Percentiles rank a stretch among this genome's conserved stretches.
Conservation (phyloP, 2,329 filamentous ascomycete species). For the Aulographum hederae region DNA sequence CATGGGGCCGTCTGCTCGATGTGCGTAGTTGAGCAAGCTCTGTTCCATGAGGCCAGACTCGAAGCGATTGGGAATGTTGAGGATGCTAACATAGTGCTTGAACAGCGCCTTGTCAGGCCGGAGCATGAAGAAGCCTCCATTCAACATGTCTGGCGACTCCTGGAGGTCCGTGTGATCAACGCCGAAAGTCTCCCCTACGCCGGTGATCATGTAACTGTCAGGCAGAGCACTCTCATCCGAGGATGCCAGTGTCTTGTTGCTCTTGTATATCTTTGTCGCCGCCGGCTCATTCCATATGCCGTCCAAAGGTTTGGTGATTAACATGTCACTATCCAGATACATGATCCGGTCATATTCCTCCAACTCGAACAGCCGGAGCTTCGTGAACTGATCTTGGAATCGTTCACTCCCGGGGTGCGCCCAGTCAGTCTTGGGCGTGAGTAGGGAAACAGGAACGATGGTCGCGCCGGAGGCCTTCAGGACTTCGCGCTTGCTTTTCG, state of each 20-base stretch:
- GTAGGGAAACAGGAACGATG: constrained; percentile 1
- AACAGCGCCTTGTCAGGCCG: constrained; percentile 2
- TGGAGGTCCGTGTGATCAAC: neutral
- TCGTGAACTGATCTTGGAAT: constrained; percentile 5
- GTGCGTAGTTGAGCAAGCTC: constrained; percentile 4
- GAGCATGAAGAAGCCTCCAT: constrained; percentile 4
- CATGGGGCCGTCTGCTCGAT: constrained; percentile 3
- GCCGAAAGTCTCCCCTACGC: constrained; percentile 1
- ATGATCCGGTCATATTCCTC: constrained; percentile 4
- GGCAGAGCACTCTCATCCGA: neutral
- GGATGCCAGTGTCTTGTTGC: neutral
- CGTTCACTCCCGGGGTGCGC: neutral
- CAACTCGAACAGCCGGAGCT: constrained; percentile 3
- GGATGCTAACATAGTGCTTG: constrained; percentile 2
- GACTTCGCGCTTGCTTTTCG: neutral
- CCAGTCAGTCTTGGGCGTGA: constrained; percentile 1
- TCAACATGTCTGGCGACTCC: neutral
- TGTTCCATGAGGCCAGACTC: constrained; percentile 2
- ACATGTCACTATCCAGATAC: constrained; percentile 5
- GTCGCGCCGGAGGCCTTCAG: constrained; percentile 3
- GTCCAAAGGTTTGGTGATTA: constrained; percentile 4
- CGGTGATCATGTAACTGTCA: constrained; percentile 1
- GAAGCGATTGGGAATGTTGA: constrained; percentile 3
- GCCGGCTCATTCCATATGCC: constrained; percentile 3
- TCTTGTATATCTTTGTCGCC: neutral